Conservation (phyloP, 352 stramenopile species). For the Pseudoperonospora humuli region DNA sequence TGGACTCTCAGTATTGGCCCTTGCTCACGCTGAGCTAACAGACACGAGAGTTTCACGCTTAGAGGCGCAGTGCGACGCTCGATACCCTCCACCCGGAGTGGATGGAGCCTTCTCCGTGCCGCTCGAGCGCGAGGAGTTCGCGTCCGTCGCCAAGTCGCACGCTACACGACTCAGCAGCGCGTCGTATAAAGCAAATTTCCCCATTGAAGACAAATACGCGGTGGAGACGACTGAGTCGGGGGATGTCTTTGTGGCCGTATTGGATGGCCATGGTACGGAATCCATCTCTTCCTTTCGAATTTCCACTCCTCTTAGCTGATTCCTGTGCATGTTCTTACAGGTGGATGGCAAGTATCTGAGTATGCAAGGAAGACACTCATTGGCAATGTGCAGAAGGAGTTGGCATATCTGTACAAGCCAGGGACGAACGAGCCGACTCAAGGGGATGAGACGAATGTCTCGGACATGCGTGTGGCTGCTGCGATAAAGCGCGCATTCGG, state of each 20-base stretch:
- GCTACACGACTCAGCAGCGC: constrained; percentile 43
- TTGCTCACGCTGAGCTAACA: constrained; percentile 27
- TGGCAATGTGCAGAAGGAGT: constrained; percentile 70
- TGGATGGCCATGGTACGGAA: constrained; percentile 83
- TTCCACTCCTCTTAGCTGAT: background rate
- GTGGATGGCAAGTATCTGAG: constrained; percentile 90
- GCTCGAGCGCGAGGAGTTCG: constrained; percentile 47
- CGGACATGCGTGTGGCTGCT: constrained; percentile 44
- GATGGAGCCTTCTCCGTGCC: constrained; percentile 41
- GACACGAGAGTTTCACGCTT: constrained; percentile 9
- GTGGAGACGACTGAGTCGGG: constrained; percentile 59
- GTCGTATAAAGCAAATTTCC: constrained; percentile 62
- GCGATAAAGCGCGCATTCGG: constrained; percentile 81
- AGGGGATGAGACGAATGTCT: constrained; percentile 22
- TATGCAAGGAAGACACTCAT: constrained; percentile 76
- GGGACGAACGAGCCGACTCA: constrained; percentile 17
- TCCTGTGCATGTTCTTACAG: constrained; percentile 16
- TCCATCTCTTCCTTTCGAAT: background rate
- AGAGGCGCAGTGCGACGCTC: constrained; percentile 45
- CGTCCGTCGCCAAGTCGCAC: constrained; percentile 33
- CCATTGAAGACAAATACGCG: constrained; percentile 80
- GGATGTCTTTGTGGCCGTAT: constrained; percentile 80
- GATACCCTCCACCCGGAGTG: constrained; percentile 37
- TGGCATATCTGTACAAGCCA: constrained; percentile 41
- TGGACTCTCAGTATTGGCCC: constrained; percentile 37